Base-by-base conservation (phyloP, 768 basidiomycete genomes). In the Butyriboletus loyo region DNA sequence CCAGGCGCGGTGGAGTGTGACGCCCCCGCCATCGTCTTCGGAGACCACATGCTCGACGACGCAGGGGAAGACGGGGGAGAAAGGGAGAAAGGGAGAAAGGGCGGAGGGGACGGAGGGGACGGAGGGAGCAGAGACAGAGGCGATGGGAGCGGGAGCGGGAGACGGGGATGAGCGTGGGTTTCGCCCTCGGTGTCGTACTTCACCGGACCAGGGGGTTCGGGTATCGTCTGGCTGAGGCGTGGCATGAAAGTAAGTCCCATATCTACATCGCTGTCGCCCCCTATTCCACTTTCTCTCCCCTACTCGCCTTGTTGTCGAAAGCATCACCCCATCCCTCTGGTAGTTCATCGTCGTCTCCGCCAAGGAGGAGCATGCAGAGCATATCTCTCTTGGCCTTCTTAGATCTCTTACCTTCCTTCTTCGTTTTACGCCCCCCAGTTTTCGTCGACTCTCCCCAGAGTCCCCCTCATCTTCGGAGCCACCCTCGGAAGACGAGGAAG, bases 161-260 rank as follows among this genome's bases (percentile, higher is more conserved):
- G n/a, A n/a, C n/a, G n/a, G n/a, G n/a, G n/a, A n/a, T n/a, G n/a
- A n/a, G n/a, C n/a, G n/a, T n/a, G n/a, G n/a, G n/a, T n/a, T 15
- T 49, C 49, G 13, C 47, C 41, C 5, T 25, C 19, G 13, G 14
- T 4, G 6, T 31, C 28, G 25, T 17, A 6, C 11, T 38, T n/a
- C 11, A 5, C n/a, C 13, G 1, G 10, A 21, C 1, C 7, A 27
- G 11, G 2, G 3, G n/a, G 1, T 14, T 52, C 47, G 3, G n/a
- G n/a, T 8, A 5, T 79, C 56, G 69, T 66, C 44, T 76, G 81
- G 52, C 77, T 84, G 35, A 98, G 73, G 5, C 86, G 96, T 2
- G 97, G 92, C 15, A 82, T 85, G 69, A 99, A 98, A 0, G 96
- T 98, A 63, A 99, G 88, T 72, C 98, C 87, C 89, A 99, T 89